Conservation (phyloP, 2,329 filamentous ascomycete species). For the Fusarium illudens region DNA sequence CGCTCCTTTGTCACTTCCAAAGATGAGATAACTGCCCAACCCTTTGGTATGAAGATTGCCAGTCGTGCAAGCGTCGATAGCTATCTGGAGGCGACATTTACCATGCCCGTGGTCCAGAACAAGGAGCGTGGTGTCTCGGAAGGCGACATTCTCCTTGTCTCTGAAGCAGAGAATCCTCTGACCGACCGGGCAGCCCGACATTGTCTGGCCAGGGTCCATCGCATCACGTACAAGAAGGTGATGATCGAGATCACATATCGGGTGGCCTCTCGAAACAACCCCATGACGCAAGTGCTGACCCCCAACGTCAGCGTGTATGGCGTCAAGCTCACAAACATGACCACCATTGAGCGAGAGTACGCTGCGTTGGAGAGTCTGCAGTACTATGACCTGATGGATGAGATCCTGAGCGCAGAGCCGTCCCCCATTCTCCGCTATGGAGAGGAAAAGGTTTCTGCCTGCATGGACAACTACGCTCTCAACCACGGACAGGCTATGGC, state of each 20-base stretch:
- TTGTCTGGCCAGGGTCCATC: slow-evolving; percentile 85
- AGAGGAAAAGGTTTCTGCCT: slow-evolving; percentile 73
- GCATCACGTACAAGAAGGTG: slow-evolving; percentile 81
- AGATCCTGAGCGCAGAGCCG: slow-evolving; percentile 88
- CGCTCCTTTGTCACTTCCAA: slow-evolving; percentile 89
- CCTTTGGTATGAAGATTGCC: slow-evolving; percentile 87
- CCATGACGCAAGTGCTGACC: slow-evolving; percentile 69
- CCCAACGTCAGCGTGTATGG: slow-evolving; percentile 76
- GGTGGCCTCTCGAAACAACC: slow-evolving; percentile 72
- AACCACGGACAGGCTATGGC: slow-evolving; percentile 92
- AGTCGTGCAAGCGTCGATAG: slow-evolving; percentile 91
- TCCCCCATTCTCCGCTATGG: slow-evolving; percentile 86
- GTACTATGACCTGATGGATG: slow-evolving; percentile 95
- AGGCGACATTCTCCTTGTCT: slow-evolving; percentile 89
- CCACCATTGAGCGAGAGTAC: slow-evolving; percentile 93
- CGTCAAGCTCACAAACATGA: slow-evolving; percentile 90
- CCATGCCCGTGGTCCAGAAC: slow-evolving; percentile 74
- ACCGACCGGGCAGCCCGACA: slow-evolving; percentile 72
- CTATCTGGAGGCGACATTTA: slow-evolving; percentile 90
- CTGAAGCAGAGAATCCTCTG: slow-evolving; percentile 76
- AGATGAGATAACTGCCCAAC: slow-evolving; percentile 81
- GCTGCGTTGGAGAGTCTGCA: slow-evolving; percentile 89
- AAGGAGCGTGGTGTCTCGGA: slow-evolving; percentile 79
- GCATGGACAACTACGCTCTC: slow-evolving; percentile 80
- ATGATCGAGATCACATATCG: slow-evolving; percentile 87